Conservation (phyloP, 306 rosid species). For the Dryas octopetala region DNA sequence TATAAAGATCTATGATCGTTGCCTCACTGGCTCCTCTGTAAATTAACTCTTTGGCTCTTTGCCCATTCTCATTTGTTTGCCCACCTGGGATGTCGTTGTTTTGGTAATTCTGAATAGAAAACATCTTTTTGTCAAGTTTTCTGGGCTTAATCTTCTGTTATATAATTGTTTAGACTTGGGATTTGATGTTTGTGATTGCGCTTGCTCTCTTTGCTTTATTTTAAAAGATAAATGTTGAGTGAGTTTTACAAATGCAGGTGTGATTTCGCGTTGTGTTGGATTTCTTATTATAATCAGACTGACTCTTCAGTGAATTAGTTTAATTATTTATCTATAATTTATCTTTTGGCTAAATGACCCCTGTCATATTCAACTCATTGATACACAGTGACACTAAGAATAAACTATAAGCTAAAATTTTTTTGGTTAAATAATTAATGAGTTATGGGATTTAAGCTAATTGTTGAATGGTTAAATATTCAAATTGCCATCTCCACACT, state of each 20-base stretch:
- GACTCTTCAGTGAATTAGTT: neutral
- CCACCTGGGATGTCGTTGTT: neutral
- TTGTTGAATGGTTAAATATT: neutral
- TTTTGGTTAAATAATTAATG: neutral
- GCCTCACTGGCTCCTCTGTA: slow-evolving; percentile 2
- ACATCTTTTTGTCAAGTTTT: neutral
- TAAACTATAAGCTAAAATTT: neutral
- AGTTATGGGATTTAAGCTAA: neutral
- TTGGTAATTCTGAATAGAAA: neutral
- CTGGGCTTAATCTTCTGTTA: neutral
- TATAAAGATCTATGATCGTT: neutral
- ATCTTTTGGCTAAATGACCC: slow-evolving; percentile 6
- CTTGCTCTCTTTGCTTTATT: neutral
- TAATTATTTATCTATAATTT: neutral
- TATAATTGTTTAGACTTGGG: slow-evolving; percentile 5
- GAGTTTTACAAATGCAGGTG: neutral
- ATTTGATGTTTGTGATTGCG: slow-evolving; percentile 5
- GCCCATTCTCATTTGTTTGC: neutral
- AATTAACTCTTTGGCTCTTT: neutral
- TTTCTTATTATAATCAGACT: neutral
- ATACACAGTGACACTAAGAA: neutral
- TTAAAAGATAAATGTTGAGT: neutral
- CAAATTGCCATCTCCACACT: neutral
- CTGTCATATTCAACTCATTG: slow-evolving; percentile 17
- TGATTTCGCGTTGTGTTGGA: neutral